Evolutionary conservation across 352 stramenopile species (phyloP).

Genomic region (Phytopythium vexans): DNA sequence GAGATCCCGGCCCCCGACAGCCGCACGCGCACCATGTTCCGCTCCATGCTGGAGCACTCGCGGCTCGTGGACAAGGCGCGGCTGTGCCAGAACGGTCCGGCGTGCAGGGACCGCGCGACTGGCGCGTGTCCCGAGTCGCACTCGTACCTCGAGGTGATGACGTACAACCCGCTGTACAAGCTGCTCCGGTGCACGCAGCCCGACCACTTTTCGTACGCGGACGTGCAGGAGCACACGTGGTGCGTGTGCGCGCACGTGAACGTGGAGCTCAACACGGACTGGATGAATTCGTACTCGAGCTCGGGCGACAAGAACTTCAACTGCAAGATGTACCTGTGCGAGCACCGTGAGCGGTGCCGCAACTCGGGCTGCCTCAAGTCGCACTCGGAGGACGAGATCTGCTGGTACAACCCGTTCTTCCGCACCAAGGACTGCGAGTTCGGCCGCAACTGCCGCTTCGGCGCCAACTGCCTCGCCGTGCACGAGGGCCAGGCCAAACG

Average conservation of each 20-base stretch:
- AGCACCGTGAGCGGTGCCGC: constrained; percentile 23
- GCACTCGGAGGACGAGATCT: constrained; percentile 43
- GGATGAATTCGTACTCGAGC: constrained; percentile 20
- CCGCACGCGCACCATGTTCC: constrained; percentile 33
- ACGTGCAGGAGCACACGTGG: constrained; percentile 36
- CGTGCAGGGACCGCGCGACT: constrained; percentile 11
- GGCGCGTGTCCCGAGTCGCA: constrained; percentile 31
- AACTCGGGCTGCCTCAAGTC: constrained; percentile 38
- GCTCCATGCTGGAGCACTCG: constrained; percentile 53
- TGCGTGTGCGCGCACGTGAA: constrained; percentile 49
- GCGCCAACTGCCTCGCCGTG: constrained; percentile 6
- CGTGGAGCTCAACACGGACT: constrained; percentile 34
- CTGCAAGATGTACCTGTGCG: constrained; percentile 26
- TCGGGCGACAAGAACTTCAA: constrained; percentile 10
- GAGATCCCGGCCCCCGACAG: constrained; percentile 13
- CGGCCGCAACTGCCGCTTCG: constrained; percentile 19
- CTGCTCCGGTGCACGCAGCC: constrained; percentile 35
- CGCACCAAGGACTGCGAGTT: constrained; percentile 38
- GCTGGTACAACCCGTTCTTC: constrained; percentile 49
- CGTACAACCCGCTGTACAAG: constrained; percentile 53
- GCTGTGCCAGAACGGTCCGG: constrained; percentile 23
- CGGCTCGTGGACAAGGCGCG: constrained; percentile 37
- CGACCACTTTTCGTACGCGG: constrained; percentile 35
- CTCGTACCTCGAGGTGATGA: constrained; percentile 48
- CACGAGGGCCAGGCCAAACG: constrained; percentile 17